Evolutionary conservation across 108 stramenopile genomes (phyloP).

Genomic region (Cylindrotheca fusiformis): DNA sequence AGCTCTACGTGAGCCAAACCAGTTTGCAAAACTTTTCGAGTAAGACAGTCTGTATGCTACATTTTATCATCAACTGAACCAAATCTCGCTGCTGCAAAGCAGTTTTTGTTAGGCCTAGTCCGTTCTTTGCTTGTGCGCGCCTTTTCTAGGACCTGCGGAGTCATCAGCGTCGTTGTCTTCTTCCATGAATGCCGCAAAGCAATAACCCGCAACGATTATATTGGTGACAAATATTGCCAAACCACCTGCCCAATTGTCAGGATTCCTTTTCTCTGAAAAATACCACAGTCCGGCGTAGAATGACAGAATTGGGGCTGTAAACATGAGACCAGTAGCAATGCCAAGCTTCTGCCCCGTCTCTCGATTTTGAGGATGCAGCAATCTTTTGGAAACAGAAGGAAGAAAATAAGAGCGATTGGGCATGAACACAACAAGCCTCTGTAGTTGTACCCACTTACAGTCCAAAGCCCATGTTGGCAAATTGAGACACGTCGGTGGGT

Average conservation of each 20-base stretch:
- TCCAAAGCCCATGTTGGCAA: too few relatives aligned
- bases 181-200: slow-evolving; percentile 45
- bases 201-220: slow-evolving; percentile 47
- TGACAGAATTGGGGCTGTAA: slow-evolving; percentile 46
- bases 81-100: background rate
- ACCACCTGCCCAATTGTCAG: slow-evolving; percentile 53
- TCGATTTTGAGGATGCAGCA: slow-evolving; percentile 47
- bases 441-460: too few relatives aligned
- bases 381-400: slow-evolving; percentile 15
- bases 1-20: too few relatives aligned
- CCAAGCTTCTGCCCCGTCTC: slow-evolving; percentile 53
- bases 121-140: slow-evolving; percentile 44
- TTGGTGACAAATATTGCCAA: slow-evolving; percentile 53
- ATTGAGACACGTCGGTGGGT: too few relatives aligned
- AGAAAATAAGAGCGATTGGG: too few relatives aligned
- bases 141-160: slow-evolving; percentile 37
- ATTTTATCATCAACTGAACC: too few relatives aligned
- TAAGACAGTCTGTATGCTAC: too few relatives aligned
- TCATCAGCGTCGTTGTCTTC: slow-evolving; percentile 35
- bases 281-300: slow-evolving; percentile 33
- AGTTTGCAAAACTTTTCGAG: too few relatives aligned
- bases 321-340: slow-evolving; percentile 53
- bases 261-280: slow-evolving; percentile 38
- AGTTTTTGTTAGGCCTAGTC: slow-evolving; percentile 30
- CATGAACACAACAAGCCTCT: too few relatives aligned